Evolutionary conservation across 1,284 basidiomycete genomes (phyloP), one percentile per base, ranked within the genome.

Genomic region (Irpex sp.): DNA sequence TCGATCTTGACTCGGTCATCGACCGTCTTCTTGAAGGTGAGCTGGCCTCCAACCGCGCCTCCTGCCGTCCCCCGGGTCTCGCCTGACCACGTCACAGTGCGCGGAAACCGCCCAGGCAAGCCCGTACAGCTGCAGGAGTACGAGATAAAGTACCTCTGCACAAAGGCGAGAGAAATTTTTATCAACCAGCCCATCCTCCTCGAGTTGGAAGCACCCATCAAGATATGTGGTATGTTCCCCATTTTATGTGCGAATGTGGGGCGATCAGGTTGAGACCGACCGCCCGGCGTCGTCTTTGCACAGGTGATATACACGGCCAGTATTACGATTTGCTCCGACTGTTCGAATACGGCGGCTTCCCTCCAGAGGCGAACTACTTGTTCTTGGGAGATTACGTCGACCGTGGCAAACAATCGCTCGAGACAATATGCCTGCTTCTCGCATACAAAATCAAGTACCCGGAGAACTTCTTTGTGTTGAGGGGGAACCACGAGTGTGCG

Each of bases 371-470:
- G 65, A 97, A 96, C 78, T 97, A 97, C 79, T 89, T 96, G 71
- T 97, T 97, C 84, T 86, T 97, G 58, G 94, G 94, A 66, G 94
- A 96, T 79, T 97, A 96, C 75, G 95, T 97, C 72, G 95, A 97
- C 80, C 88, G 94, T 77, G 94, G 95, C 71, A 97, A 97, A 79
- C 94, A 96, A 78, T 92, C 89, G 59, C 85, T 97, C 69, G 95
- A 97, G 81, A 96, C 95, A 26, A 97, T 97, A 76, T 96, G 93
- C 72, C 84, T 92, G 38, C 84, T 96, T 64, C 87, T 96, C 68
- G 92, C 93, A 59, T 96, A 96, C 88, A 96, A 96, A 86, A 97
- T 97, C 86, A 97, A 97, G 85, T 97, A 97, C 82, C 95, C 94
- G 61, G 94, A 97, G 85, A 97, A 97, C 82, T 97, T 97, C 79